Conservation (phyloP, 768 basidiomycete species). For the Boletus coccyginus region DNA sequence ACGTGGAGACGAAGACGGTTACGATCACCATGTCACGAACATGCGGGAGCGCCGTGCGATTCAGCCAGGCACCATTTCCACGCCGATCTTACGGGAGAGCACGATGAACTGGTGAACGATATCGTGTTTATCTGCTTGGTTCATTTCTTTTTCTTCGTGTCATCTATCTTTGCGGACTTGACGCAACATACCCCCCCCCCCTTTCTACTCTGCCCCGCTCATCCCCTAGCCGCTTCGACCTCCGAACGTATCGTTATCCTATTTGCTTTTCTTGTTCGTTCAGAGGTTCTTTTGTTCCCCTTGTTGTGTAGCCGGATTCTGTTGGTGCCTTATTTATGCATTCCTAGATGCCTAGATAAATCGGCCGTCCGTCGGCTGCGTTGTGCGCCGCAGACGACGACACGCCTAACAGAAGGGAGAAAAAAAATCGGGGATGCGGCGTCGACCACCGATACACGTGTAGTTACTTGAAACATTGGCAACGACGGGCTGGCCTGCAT, state of each 20-base stretch:
- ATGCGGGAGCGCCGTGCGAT: constrained; percentile 62
- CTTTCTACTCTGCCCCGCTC: not conserved
- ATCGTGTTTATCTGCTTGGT: not conserved
- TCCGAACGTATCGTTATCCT: constrained; percentile 3
- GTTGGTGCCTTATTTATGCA: constrained; percentile 26
- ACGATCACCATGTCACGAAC: constrained; percentile 30
- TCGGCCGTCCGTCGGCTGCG: not conserved
- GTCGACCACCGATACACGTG: constrained; percentile 9
- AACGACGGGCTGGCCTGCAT: constrained; percentile 24
- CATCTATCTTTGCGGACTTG: constrained; percentile 8
- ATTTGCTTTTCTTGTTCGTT: not conserved
- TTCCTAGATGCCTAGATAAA: constrained; percentile 21
- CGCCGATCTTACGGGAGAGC: constrained; percentile 76
- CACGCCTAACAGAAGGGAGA: not conserved
- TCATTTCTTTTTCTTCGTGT: not conserved
- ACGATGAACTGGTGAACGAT: constrained; percentile 76
- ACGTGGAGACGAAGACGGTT: constrained; percentile 36
- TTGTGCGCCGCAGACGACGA: constrained; percentile 1
- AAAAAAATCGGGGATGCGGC: not conserved
- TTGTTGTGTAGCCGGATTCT: constrained; percentile 21
- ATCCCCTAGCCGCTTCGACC: not conserved
- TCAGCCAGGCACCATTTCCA: constrained; percentile 61
- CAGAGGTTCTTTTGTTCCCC: not conserved
- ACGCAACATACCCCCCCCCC: constrained; percentile 13
- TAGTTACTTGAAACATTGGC: constrained; percentile 4